These are phyloP conservation scores for Didymella glomerata DNA, from an alignment of 2,329 filamentous ascomycete genomes.

Conservation along the genomic window DNA sequence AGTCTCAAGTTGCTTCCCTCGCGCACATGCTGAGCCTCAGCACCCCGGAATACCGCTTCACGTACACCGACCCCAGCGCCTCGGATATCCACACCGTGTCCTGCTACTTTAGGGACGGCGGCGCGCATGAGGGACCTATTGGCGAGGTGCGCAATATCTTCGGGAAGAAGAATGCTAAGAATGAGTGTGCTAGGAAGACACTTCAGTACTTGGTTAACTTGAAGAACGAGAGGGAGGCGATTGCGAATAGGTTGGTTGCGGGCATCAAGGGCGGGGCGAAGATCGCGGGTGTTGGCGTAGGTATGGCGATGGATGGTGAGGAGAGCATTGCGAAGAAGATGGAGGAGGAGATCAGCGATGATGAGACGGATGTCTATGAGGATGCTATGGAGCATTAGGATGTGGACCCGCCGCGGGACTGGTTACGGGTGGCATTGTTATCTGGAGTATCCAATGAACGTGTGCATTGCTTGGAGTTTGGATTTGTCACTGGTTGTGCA, in stretches of 20 bases:
- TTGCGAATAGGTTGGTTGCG: conserved; percentile 24
- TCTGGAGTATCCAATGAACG: background rate
- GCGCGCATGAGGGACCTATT: conserved; percentile 42
- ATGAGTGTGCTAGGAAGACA: conserved; percentile 57
- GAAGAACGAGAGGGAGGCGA: conserved; percentile 16
- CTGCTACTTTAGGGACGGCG: conserved; percentile 45
- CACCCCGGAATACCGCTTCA: conserved; percentile 34
- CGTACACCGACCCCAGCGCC: conserved; percentile 7
- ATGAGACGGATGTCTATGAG: conserved; percentile 12
- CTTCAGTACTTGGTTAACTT: conserved; percentile 52
- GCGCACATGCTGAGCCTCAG: conserved; percentile 32
- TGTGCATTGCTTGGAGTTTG: background rate
- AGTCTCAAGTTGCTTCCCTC: conserved; percentile 32
- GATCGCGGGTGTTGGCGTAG: background rate
- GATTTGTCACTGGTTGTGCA: background rate
- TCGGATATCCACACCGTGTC: conserved; percentile 47
- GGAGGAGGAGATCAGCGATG: background rate
- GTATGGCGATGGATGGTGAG: background rate
- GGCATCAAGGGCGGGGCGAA: background rate
- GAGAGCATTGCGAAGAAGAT: background rate
- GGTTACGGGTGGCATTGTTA: no score
- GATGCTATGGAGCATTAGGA: conserved; percentile 13
- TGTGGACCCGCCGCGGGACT: background rate
- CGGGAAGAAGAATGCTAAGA: conserved; percentile 61
- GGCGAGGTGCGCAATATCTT: conserved; percentile 55